Percentiles rank a stretch among this genome's conserved stretches.
Evolutionary conservation across 2,329 filamentous ascomycete species (phyloP).

Genomic region (Arthrobotrys conoides): DNA sequence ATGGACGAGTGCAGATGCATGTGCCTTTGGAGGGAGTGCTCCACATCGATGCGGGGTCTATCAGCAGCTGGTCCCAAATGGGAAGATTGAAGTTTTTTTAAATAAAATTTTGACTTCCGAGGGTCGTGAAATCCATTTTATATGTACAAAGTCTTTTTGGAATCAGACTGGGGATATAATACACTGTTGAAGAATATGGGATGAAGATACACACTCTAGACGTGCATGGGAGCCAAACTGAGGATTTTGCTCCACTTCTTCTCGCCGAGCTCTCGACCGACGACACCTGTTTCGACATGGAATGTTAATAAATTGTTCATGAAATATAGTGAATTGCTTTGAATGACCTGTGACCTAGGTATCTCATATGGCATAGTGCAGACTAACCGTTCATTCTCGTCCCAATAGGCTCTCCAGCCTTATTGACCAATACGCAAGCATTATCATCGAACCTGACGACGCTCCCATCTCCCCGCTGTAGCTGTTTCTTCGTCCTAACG

Average conservation of each 20-base stretch:
- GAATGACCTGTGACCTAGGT: background rate
- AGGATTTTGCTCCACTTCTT: conserved; percentile 99
- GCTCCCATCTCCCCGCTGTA: conserved; percentile 87
- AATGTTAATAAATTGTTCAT: conserved; percentile 47
- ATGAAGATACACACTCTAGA: conserved; percentile 69
- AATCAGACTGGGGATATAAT: conserved; percentile 30
- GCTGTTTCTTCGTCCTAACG: conserved; percentile 89
- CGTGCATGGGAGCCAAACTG: conserved; percentile 88
- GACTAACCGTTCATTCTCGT: conserved; percentile 83
- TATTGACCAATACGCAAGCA: conserved; percentile 96
- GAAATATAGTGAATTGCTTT: background rate
- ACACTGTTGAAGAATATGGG: conserved; percentile 16
- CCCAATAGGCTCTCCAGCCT: conserved; percentile 94
- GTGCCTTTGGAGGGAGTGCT: background rate
- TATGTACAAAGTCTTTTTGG: conserved; percentile 24
- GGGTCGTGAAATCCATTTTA: conserved; percentile 5
- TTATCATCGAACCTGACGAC: conserved; percentile 97
- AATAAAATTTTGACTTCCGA: background rate
- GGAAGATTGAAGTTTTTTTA: background rate
- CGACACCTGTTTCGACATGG: conserved; percentile 75
- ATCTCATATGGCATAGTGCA: background rate
- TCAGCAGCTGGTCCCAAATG: conserved; percentile 7
- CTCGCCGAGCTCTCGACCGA: conserved; percentile 87
- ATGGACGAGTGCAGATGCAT: conserved; percentile 3
- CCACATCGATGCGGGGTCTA: conserved; percentile 24